Base-by-base conservation (phyloP, 129 eudicot genomes). In the Apium graveolens region DNA sequence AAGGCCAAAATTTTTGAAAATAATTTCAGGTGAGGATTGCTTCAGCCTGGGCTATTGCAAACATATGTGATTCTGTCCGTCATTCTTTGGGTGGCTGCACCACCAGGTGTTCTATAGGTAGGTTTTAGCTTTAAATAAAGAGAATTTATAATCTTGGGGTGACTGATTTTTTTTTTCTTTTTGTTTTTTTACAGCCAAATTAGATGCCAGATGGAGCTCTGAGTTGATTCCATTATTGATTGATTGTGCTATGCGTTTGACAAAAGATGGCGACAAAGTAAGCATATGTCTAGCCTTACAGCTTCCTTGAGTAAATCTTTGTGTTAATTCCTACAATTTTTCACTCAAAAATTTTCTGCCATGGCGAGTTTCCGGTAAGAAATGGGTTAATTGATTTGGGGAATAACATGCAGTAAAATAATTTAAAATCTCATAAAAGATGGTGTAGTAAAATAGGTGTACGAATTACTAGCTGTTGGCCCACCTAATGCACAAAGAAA, bases 41-140 rank as follows among this genome's bases (percentile, higher is more conserved):
- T 74, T 95, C 99, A 43, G 87, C 99, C 16, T 96, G 99, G 99
- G 97, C 99, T 76, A 78, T 96, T 74, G 97, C 99, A 18, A 96
- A 96, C 83, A 89, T 96, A 73, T 90, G 97, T 85, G 95, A 90
- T 81, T 83, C 97, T 79, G 83, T 96, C 32, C 91, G 99, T 34
- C 93, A 89, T 78, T 87, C 81, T 81, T 75, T 84, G 49, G 81
- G 83, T 81, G 81, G 83, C 38, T 85, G 75, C 63, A 77, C 85
- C 75, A 78, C 78, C 75, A 84, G 65, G 37, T 77, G 84, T 85
- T 87, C 85, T 32, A 32, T 76, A 77, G 90, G 89, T 87, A 71
- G 51, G 88, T 46, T 24, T 68, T 32, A 51, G 68, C 68, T 10
- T 60, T 14, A 11, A 29, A 60, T 7, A 60, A 8, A n/a, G 32